Conservation (phyloP, 306 rosid species). For the Malus sieversii region DNA sequence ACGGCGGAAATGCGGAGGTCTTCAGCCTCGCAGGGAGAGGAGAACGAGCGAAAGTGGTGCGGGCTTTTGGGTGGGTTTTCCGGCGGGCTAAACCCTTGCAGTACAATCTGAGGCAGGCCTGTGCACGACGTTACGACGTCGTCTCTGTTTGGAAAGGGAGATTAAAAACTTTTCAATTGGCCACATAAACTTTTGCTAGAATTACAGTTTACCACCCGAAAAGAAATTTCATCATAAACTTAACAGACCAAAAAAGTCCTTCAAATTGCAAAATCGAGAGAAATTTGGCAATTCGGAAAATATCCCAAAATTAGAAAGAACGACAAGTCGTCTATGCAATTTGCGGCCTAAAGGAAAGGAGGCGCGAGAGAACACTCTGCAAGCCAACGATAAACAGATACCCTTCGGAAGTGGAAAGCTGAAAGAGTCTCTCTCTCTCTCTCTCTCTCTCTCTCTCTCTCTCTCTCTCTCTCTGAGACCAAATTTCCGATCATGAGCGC, state of each 20-base stretch:
- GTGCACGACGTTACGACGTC: not conserved
- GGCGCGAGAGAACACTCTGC: not conserved
- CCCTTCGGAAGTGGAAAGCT: not conserved
- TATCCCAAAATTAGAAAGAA: not conserved
- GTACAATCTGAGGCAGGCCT: not conserved
- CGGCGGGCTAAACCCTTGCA: not conserved
- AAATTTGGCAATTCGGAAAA: too few species aligned
- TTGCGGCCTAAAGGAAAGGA: not conserved
- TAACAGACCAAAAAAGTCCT: too few species aligned
- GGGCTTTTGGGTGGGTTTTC: not conserved
- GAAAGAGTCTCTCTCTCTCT: not conserved
- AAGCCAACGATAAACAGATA: not conserved
- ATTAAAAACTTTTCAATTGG: not conserved
- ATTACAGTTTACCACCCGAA: too few species aligned
- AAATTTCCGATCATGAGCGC: conserved; percentile 32
- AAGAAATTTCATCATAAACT: too few species aligned
- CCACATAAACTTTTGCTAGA: too few species aligned
- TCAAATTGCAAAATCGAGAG: too few species aligned
- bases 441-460: not conserved
- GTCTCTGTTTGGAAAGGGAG: not conserved
- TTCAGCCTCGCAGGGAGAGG: not conserved
- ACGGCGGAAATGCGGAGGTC: not conserved
- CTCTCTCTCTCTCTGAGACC: not conserved
- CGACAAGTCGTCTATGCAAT: not conserved
- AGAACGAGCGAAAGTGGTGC: not conserved